Conservation (phyloP, 75 land plant genomes). For the Selaginella tamariscina region DNA sequence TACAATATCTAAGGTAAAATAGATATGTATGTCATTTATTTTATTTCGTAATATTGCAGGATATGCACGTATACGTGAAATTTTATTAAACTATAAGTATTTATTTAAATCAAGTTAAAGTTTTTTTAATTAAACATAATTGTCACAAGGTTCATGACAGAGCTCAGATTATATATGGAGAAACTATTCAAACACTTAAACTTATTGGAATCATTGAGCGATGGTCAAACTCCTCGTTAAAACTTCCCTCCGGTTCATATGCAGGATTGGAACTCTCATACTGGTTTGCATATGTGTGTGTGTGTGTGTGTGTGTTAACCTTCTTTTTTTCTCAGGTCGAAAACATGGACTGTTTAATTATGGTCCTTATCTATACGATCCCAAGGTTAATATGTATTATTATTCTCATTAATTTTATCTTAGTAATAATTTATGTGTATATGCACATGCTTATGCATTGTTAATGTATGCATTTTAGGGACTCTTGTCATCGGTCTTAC, state of each 20-base stretch:
- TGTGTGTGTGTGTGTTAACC: background rate
- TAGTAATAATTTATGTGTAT: no score
- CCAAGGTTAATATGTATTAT: constrained; percentile 36
- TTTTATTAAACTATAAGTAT: no score
- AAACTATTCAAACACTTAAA: constrained; percentile 17
- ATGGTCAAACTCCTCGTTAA: constrained; percentile 48
- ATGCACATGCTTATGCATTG: no score
- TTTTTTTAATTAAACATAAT: background rate
- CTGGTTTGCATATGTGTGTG: constrained; percentile 33
- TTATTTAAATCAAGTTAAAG: background rate
- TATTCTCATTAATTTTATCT: no score
- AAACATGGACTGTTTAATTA: constrained; percentile 91
- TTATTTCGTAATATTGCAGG: no score
- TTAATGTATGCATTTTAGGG: no score
- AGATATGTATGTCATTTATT: no score
- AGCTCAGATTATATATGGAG: constrained; percentile 69
- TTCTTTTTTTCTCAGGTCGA: constrained; percentile 49
- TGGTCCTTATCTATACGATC: constrained; percentile 58
- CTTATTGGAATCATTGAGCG: constrained; percentile 60
- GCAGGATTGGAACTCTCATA: constrained; percentile 41
- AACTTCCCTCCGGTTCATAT: constrained; percentile 38
- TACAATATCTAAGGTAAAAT: constrained; percentile 52
- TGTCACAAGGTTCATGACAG: constrained; percentile 70
- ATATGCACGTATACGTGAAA: no score
- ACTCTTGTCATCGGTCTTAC: background rate